phyloP scores from a whole-genome alignment of 2,329 filamentous ascomycete species.

The Cercospora berteroae region DNA sequence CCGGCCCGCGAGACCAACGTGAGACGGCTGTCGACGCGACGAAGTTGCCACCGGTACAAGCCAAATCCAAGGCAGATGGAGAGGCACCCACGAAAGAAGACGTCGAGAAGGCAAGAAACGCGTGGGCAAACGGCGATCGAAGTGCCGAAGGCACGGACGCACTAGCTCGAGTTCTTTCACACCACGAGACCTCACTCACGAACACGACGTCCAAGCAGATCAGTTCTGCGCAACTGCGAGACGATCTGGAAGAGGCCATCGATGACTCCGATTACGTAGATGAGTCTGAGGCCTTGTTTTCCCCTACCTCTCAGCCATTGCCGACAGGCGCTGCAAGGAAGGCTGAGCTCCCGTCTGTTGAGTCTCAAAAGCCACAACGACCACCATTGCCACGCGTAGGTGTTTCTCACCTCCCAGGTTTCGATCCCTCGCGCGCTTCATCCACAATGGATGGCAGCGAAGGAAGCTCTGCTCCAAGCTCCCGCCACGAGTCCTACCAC shows the following conservation, averaged over 20 bases:
- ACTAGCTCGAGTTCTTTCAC: slow-evolving; percentile 34
- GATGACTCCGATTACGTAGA: slow-evolving; percentile 29
- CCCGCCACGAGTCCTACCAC: slow-evolving; percentile 14
- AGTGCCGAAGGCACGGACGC: slow-evolving; percentile 33
- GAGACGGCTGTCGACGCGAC: slow-evolving; percentile 5
- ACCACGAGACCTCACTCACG: slow-evolving; percentile 27
- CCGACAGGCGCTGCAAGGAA: background rate
- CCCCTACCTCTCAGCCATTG: background rate
- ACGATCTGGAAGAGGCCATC: slow-evolving; percentile 25
- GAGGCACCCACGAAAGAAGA: slow-evolving; percentile 26
- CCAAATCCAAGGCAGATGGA: slow-evolving; percentile 1
- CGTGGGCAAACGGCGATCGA: slow-evolving; percentile 30
- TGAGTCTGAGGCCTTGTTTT: slow-evolving; percentile 11
- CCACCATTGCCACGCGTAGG: slow-evolving; percentile 45
- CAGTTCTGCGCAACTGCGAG: slow-evolving; percentile 6
- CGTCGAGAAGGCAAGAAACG: slow-evolving; percentile 29
- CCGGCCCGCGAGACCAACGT: slow-evolving; percentile 11
- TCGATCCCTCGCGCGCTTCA: slow-evolving; percentile 46
- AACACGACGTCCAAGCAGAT: slow-evolving; percentile 19
- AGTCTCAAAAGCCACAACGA: slow-evolving; percentile 20
- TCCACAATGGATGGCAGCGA: slow-evolving; percentile 45
- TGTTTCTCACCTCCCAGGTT: slow-evolving; percentile 50
- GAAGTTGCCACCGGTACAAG: background rate
- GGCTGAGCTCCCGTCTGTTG: slow-evolving; percentile 19
- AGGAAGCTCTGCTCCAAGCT: slow-evolving; percentile 29